phyloP scores from a whole-genome alignment of 768 basidiomycete genomes.

The Grammothele lineata region DNA sequence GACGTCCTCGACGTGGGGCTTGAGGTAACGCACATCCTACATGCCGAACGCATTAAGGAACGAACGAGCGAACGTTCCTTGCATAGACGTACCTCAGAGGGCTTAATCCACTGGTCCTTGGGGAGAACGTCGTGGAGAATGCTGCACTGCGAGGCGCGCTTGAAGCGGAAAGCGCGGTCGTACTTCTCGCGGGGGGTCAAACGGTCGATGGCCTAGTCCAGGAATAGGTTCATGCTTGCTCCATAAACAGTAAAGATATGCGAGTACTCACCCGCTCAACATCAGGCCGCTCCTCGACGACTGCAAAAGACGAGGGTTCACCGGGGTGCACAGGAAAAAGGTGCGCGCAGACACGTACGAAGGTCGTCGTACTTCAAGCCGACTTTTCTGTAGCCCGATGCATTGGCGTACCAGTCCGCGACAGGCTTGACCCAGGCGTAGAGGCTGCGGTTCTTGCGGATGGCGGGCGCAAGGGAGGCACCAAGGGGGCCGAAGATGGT shows the following conservation, averaged over 20 bases:
- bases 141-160: slow-evolving; percentile 75
- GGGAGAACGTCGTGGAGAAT: slow-evolving; percentile 77
- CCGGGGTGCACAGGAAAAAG: background rate
- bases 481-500: slow-evolving; percentile 62
- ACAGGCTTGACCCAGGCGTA: slow-evolving; percentile 69
- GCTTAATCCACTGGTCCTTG: slow-evolving; percentile 74
- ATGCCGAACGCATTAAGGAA: background rate
- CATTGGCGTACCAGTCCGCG: slow-evolving; percentile 77
- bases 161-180: slow-evolving; percentile 89
- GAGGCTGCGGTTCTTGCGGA: slow-evolving; percentile 66
- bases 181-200: slow-evolving; percentile 76
- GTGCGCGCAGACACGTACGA: slow-evolving; percentile 47
- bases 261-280: slow-evolving; percentile 68
- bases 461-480: slow-evolving; percentile 69
- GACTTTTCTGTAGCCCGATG: slow-evolving; percentile 78
- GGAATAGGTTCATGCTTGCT: background rate
- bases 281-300: slow-evolving; percentile 72
- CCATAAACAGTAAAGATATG: background rate
- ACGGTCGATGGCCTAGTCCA: slow-evolving; percentile 79
- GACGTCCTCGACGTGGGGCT: slow-evolving; percentile 70
- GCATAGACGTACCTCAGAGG: slow-evolving; percentile 57
- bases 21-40: slow-evolving; percentile 90
- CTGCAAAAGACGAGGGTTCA: slow-evolving; percentile 28
- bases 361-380: slow-evolving; percentile 96
- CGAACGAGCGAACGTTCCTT: no score